phyloP scores from a whole-genome alignment of 2,329 filamentous ascomycete genomes.

The Dactylellina haptotyla region DNA sequence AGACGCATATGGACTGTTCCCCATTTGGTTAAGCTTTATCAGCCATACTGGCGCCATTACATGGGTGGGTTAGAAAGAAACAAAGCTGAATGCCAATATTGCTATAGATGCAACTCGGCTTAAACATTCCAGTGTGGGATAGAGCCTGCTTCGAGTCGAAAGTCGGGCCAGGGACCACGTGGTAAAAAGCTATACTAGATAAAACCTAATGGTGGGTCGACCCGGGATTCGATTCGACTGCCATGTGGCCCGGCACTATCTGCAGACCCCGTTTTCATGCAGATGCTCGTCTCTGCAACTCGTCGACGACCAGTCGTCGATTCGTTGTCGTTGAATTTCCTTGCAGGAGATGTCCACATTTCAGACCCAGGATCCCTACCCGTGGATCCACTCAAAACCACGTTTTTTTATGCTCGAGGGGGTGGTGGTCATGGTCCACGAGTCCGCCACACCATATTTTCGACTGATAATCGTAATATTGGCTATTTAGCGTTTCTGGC shows the following conservation, averaged over 20 bases:
- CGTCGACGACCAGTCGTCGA: conserved; percentile 26
- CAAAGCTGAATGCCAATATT: conserved; percentile 41
- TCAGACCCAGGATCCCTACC: conserved; percentile 39
- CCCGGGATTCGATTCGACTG: conserved; percentile 36
- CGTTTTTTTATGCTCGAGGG: conserved; percentile 1
- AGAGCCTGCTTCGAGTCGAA: conserved; percentile 25
- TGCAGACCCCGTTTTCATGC: conserved; percentile 37
- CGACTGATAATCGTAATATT: conserved; percentile 34
- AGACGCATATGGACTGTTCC: conserved; percentile 21
- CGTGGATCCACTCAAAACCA: conserved; percentile 26
- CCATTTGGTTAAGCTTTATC: conserved; percentile 25
- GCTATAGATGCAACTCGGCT: conserved; percentile 33
- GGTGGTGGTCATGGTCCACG: conserved; percentile 10
- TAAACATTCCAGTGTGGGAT: conserved; percentile 32
- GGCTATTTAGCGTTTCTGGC: conserved; percentile 32
- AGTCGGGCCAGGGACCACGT: conserved; percentile 36
- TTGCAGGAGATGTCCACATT: conserved; percentile 25
- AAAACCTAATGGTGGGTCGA: conserved; percentile 34
- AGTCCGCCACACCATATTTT: conserved; percentile 27
- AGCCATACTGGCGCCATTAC: conserved; percentile 24
- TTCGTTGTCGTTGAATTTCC: conserved; percentile 11
- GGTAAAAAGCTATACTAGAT: conserved; percentile 17
- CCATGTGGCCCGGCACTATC: conserved; percentile 48
- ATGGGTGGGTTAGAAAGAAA: conserved; percentile 7
- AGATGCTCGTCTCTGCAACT: conserved; percentile 24